These are phyloP conservation scores for Artemisia tridentata DNA, from an alignment of 129 eudicot species.

Conservation along the genomic window DNA sequence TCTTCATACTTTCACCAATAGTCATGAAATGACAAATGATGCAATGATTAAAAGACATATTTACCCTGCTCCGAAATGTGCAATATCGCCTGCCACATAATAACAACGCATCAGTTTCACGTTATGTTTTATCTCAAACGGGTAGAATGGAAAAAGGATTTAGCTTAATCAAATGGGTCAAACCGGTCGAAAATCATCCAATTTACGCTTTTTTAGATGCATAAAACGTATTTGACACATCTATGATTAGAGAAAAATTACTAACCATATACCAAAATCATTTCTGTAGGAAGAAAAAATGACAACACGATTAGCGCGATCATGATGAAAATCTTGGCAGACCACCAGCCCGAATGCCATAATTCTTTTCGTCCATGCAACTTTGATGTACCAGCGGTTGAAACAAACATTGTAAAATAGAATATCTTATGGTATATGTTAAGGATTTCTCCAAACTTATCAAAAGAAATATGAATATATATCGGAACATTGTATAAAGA, in stretches of 20 bases:
- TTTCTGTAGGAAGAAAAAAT: conserved; percentile 49
- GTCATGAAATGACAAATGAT: conserved; percentile 5
- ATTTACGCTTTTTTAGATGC: background rate
- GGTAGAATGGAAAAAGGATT: background rate
- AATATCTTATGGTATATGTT: conserved; percentile 40
- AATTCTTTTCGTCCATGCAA: conserved; percentile 51
- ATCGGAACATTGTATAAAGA: background rate
- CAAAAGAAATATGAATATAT: background rate
- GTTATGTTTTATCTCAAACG: background rate
- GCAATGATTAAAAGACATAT: conserved; percentile 1
- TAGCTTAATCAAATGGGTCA: background rate
- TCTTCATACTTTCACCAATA: background rate
- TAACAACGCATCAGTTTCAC: conserved; percentile 6
- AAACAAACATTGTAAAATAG: conserved; percentile 68
- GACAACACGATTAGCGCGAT: conserved; percentile 45
- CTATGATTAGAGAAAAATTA: background rate
- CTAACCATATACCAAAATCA: conserved; percentile 67
- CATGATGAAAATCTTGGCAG: conserved; percentile 53
- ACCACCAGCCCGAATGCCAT: conserved; percentile 93
- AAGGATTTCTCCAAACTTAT: conserved; percentile 36
- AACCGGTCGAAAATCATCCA: background rate
- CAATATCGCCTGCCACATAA: conserved; percentile 62
- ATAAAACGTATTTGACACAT: background rate
- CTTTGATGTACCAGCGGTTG: conserved; percentile 73
- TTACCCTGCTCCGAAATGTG: conserved; percentile 95